Percentiles rank a stretch among this genome's conserved stretches.
Conservation (phyloP, 2,329 filamentous ascomycete genomes). For the Diaporthe nobilis region DNA sequence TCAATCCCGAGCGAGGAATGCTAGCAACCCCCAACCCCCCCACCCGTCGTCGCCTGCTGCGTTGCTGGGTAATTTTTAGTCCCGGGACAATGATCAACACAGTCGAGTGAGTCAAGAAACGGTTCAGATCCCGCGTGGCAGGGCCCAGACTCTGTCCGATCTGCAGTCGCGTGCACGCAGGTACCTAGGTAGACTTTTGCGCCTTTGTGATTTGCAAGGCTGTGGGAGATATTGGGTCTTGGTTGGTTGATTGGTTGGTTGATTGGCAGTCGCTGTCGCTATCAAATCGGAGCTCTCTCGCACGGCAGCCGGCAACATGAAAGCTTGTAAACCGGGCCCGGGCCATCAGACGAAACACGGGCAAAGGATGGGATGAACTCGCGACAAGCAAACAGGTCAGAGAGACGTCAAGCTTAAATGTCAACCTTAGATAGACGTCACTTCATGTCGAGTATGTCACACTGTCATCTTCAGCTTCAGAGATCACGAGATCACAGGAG, state of each 20-base stretch:
- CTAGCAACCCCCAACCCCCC: neutral
- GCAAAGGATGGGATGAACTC: conserved; percentile 10
- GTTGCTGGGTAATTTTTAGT: neutral
- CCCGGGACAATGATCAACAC: neutral
- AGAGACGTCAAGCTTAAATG: neutral
- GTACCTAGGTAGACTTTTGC: no score
- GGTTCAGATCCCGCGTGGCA: neutral
- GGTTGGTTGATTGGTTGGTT: neutral
- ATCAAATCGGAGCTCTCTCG: neutral
- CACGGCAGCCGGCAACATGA: neutral
- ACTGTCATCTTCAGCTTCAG: neutral
- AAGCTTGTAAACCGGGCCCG: conserved; percentile 18
- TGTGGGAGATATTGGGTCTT: neutral
- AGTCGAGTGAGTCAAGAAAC: neutral
- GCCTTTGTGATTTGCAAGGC: neutral
- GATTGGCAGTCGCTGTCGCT: neutral
- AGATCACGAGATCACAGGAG: no score
- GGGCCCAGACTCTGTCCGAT: neutral
- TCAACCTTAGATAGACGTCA: neutral
- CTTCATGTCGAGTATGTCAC: neutral
- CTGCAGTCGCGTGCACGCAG: neutral
- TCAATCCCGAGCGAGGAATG: neutral
- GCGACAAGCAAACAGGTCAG: neutral
- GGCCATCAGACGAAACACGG: conserved; percentile 11
- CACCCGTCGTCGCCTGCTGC: neutral